Base-by-base conservation (phyloP, 1,139 yeast genomes). In the Pichia terricola region DNA sequence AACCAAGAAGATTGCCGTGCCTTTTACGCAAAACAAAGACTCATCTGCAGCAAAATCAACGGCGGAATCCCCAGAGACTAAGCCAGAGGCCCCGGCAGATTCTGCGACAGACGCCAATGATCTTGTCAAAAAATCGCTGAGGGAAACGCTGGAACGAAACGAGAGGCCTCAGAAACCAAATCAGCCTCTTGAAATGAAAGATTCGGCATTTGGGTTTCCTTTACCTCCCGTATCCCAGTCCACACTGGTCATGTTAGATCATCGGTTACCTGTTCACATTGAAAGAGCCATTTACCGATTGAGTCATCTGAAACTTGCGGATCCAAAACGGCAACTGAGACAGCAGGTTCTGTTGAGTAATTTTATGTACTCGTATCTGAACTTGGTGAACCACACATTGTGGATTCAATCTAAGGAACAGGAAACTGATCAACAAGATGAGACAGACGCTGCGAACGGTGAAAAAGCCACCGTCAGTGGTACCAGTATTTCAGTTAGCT, bases 281-380 rank as follows among this genome's bases (percentile, higher is more conserved):
- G 98, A 94, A 63, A 73, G 98, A 39, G 97, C 98, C 1, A 85
- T 94, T 45, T 91, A 91, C 62, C 70, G 98, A 47, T 70, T 94
- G 49, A 84, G 95, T 38, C 98, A 91, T 63, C 67, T 91, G 60
- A 91, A 91, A 62, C 70, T 91, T 53, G 96, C 97, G 36, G 94
- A 94, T 59, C 94, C 97, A 1, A 84, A 87, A 58, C 69, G 97
- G 46, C 94, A 94, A 25, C 68, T 91, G 49, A 73, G 89, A 34
- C 96, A 94, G 59, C 98, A 91, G 61, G 98, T 91, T 3, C 64
- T 91, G 42, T 66, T 91, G 52, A 86, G 96, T 46, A 94, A 94
- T 62, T 91, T 91, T 73, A 91, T 91, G 98, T 91, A 91, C 61
- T 94, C 97, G 0, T 91, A 91, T 64, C 73, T 91, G 69, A 91